A percentile compares a stretch with the other conserved stretches of the same genome.
These are phyloP conservation scores for Zymoseptoria tritici DNA, from an alignment of 2,329 filamentous ascomycete genomes.

Conservation along the genomic window DNA sequence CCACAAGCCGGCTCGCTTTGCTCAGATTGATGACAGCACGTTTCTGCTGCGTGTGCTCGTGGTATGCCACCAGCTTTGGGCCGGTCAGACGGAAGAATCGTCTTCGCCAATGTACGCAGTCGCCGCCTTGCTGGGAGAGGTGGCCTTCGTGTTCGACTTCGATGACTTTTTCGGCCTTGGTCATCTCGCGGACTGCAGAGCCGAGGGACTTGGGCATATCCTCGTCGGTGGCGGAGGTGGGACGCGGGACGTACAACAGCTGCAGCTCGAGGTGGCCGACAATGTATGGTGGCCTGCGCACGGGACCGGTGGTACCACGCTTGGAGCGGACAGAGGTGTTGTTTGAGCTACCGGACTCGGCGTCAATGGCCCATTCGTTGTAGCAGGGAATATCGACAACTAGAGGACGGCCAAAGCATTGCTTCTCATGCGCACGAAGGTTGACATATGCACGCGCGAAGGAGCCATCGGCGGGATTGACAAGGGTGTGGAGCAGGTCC, in stretches of 20 bases:
- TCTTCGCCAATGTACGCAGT: conserved; percentile 98
- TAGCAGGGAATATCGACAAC: conserved; percentile 88
- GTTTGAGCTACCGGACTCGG: conserved; percentile 60
- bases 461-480: conserved; percentile 79
- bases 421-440: conserved; percentile 81
- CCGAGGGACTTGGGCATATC: conserved; percentile 99
- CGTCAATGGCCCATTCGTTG: conserved; percentile 96
- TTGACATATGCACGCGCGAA: conserved; percentile 92
- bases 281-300: conserved; percentile 84
- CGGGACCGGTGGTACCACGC: conserved; percentile 49
- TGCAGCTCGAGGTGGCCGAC: conserved; percentile 92
- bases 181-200: conserved; percentile 86
- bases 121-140: conserved; percentile 92
- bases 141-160: conserved; percentile 73
- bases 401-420: conserved; percentile 81
- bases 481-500: conserved; percentile 78
- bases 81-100: conserved; percentile 94
- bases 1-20: conserved; percentile 87
- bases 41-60: conserved; percentile 90
- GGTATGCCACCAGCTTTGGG: conserved; percentile 86
- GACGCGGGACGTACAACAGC: conserved; percentile 87
- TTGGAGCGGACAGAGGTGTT: conserved; percentile 82
- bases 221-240: conserved; percentile 77
- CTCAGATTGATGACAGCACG: conserved; percentile 93
- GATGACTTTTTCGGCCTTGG: conserved; percentile 75